Percentiles rank a stretch among this genome's conserved stretches.
These are phyloP conservation scores for Aspergillus clavatus DNA, from an alignment of 2,329 filamentous ascomycete genomes.

Conservation along the genomic window DNA sequence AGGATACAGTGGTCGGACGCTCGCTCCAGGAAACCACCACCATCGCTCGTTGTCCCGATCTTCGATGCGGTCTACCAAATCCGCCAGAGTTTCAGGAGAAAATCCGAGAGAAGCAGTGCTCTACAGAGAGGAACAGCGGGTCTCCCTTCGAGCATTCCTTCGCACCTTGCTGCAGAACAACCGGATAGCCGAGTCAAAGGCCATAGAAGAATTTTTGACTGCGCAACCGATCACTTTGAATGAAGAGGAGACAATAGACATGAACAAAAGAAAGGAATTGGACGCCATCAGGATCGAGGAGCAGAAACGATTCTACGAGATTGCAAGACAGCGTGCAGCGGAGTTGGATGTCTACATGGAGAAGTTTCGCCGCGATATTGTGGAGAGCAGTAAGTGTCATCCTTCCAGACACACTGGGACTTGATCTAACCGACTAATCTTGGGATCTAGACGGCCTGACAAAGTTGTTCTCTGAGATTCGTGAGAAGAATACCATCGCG, in stretches of 20 bases:
- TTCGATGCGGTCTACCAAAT: slow-evolving; percentile 25
- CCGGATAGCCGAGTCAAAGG: slow-evolving; percentile 74
- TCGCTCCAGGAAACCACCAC: slow-evolving; percentile 25
- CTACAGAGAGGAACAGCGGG: slow-evolving; percentile 82
- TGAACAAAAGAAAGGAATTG: slow-evolving; percentile 70
- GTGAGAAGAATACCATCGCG: slow-evolving; percentile 77
- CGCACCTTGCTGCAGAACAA: slow-evolving; percentile 78
- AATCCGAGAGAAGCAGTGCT: slow-evolving; percentile 51
- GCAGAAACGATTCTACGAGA: slow-evolving; percentile 91
- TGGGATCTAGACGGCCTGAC: slow-evolving; percentile 67
- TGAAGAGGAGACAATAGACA: slow-evolving; percentile 79
- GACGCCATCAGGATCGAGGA: slow-evolving; percentile 88
- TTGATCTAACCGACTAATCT: slow-evolving; percentile 4
- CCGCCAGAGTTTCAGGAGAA: slow-evolving; percentile 41
- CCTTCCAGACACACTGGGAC: slow-evolving; percentile 26
- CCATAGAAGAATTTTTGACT: slow-evolving; percentile 79
- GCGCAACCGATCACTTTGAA: slow-evolving; percentile 66
- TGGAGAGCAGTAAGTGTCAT: slow-evolving; percentile 61
- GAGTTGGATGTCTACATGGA: slow-evolving; percentile 99
- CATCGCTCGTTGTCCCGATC: slow-evolving; percentile 27
- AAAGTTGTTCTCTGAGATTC: slow-evolving; percentile 88
- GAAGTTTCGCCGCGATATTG: slow-evolving; percentile 62
- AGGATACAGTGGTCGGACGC: slow-evolving; percentile 27
- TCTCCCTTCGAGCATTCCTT: slow-evolving; percentile 88
- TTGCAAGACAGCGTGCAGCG: slow-evolving; percentile 80